phyloP scores from a whole-genome alignment of 768 basidiomycete genomes.

The Trametopsis cervina region DNA sequence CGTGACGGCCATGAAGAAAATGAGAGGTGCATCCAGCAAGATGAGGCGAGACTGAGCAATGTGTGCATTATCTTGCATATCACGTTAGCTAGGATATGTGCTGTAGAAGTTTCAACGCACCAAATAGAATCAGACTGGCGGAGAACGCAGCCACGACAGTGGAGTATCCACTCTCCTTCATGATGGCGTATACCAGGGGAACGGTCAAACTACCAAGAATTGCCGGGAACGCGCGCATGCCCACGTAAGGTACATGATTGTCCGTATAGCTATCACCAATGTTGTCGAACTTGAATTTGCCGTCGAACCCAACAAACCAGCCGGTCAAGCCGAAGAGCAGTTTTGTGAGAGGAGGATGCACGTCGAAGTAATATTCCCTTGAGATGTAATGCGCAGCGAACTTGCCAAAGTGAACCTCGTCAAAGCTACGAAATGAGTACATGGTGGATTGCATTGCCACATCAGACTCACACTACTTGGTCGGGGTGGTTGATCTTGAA shows the following conservation, averaged over 20 bases:
- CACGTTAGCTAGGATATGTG: background rate
- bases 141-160: constrained; percentile 88
- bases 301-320: constrained; percentile 96
- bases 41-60: constrained; percentile 95
- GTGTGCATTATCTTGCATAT: constrained; percentile 86
- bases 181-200: constrained; percentile 89
- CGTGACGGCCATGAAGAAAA: constrained; percentile 94
- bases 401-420: constrained; percentile 98
- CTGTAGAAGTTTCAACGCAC: constrained; percentile 38
- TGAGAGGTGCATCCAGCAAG: constrained; percentile 86
- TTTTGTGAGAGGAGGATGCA: constrained; percentile 97
- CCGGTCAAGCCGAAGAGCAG: constrained; percentile 90
- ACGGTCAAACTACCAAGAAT: constrained; percentile 87
- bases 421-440: constrained; percentile 51
- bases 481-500: constrained; percentile 94
- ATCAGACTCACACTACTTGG: constrained; percentile 76
- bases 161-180: constrained; percentile 97
- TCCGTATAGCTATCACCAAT: constrained; percentile 91
- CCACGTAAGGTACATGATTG: constrained; percentile 87
- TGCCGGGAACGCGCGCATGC: constrained; percentile 89
- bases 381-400: constrained; percentile 93
- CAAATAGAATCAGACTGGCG: constrained; percentile 79
- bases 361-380: constrained; percentile 97
- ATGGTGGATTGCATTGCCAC: constrained; percentile 7
- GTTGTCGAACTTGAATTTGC: constrained; percentile 87